Evolutionary conservation across 2,329 filamentous ascomycete genomes (phyloP).

Genomic region (Remersonia thermophila): DNA sequence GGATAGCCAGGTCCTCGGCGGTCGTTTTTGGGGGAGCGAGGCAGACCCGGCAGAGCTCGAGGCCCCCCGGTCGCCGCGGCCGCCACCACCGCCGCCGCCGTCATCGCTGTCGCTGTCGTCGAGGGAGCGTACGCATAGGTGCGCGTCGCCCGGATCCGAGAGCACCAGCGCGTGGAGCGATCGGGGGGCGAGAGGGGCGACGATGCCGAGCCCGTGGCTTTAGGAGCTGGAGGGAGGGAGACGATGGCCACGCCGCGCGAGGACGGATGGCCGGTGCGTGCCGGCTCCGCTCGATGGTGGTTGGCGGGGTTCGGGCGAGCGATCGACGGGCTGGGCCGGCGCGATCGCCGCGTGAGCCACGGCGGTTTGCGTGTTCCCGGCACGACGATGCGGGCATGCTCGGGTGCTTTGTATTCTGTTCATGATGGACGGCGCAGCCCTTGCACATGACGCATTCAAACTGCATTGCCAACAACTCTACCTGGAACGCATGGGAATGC

Average conservation of each 20-base stretch:
- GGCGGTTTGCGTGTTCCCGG: no score
- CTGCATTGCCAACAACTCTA: background rate
- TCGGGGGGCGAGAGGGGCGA: conserved; percentile 6
- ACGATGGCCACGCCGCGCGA: no score
- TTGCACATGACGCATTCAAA: no score
- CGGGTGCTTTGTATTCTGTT: no score
- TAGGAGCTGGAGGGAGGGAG: no score
- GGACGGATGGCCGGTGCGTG: background rate
- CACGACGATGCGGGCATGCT: no score
- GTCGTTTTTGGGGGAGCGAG: conserved; percentile 7
- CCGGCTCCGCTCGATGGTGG: background rate
- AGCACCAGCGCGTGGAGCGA: conserved; percentile 13
- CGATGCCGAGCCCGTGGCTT: conserved; percentile 9
- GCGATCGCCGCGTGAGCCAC: no score
- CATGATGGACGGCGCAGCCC: no score
- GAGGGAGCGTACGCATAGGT: conserved; percentile 1
- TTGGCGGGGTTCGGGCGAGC: background rate
- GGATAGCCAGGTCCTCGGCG: conserved; percentile 1
- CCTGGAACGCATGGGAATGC: background rate
- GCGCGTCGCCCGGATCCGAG: conserved; percentile 6
- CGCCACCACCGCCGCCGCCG: no score
- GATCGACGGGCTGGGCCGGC: no score
- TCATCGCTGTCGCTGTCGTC: conserved; percentile 7
- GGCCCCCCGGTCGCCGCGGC: background rate
- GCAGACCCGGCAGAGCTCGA: background rate